Evolutionary conservation across 768 basidiomycete species (phyloP).

Genomic region (Rhodosporidiobolus odoratus): DNA sequence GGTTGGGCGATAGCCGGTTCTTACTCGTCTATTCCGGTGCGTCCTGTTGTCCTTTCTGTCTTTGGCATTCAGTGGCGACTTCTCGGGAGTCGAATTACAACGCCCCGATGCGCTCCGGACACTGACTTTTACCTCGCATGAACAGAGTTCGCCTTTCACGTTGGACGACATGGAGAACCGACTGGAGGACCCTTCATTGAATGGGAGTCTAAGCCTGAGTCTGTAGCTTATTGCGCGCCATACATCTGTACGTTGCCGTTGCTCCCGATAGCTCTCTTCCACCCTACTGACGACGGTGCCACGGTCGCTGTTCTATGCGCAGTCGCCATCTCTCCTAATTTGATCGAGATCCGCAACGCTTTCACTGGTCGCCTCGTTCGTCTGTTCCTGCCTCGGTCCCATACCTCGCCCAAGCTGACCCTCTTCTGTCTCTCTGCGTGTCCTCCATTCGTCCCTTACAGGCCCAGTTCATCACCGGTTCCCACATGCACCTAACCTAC

Average conservation of each 20-base stretch:
- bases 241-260: slow-evolving; percentile 55
- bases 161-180: slow-evolving; percentile 69
- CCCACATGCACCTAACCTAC: slow-evolving; percentile 80
- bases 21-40: slow-evolving; percentile 80
- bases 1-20: slow-evolving; percentile 79
- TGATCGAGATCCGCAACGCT: slow-evolving; percentile 41
- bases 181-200: slow-evolving; percentile 56
- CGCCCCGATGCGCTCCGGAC: too few species aligned
- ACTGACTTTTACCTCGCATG: neutral
- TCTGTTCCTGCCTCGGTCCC: neutral
- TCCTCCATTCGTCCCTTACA: neutral
- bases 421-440: neutral
- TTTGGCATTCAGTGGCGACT: neutral
- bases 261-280: too few species aligned
- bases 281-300: slow-evolving; percentile 56
- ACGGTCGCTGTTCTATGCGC: neutral
- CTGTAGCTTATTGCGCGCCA: slow-evolving; percentile 80
- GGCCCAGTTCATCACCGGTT: slow-evolving; percentile 71
- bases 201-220: slow-evolving; percentile 89
- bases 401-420: neutral
- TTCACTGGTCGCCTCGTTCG: slow-evolving; percentile 63
- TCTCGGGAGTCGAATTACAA: too few species aligned
- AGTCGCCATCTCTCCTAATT: slow-evolving; percentile 38
- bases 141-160: slow-evolving; percentile 70
- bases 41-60: slow-evolving; percentile 33